phyloP scores from a whole-genome alignment of 2,329 filamentous ascomycete species.

The Septoria petroselini region DNA sequence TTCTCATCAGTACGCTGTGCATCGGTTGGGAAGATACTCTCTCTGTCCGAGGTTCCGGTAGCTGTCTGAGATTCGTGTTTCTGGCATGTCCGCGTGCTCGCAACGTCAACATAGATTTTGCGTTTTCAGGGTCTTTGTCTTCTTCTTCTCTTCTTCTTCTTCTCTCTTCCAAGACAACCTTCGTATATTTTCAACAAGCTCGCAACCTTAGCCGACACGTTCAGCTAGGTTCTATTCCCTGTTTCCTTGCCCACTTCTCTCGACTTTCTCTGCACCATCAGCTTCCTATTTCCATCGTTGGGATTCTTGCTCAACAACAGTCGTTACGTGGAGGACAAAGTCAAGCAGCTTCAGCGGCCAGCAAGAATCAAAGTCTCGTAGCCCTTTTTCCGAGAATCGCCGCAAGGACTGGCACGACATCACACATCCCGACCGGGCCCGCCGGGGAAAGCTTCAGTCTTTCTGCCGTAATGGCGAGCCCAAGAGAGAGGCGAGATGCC shows the following conservation, averaged over 20 bases:
- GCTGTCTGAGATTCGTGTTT: neutral
- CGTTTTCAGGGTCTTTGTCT: conserved; percentile 3
- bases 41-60: neutral
- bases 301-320: neutral
- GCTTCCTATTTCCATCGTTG: neutral
- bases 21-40: conserved; percentile 4
- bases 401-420: neutral
- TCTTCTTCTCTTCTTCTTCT: neutral
- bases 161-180: neutral
- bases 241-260: conserved; percentile 42
- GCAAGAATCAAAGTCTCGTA: neutral
- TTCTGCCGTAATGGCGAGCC: conserved; percentile 17
- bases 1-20: neutral
- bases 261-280: neutral
- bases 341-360: neutral
- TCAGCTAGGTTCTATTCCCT: conserved; percentile 39
- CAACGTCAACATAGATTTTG: neutral
- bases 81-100: neutral
- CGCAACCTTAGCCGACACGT: neutral
- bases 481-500: conserved; percentile 11
- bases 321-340: conserved; percentile 7
- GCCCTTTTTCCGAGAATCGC: neutral
- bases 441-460: conserved; percentile 11
- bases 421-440: conserved; percentile 4
- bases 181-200: neutral